Evolutionary conservation across 2,329 filamentous ascomycete genomes (phyloP), one percentile per base, ranked within the genome.

Genomic region (Aureobasidium sp.): DNA sequence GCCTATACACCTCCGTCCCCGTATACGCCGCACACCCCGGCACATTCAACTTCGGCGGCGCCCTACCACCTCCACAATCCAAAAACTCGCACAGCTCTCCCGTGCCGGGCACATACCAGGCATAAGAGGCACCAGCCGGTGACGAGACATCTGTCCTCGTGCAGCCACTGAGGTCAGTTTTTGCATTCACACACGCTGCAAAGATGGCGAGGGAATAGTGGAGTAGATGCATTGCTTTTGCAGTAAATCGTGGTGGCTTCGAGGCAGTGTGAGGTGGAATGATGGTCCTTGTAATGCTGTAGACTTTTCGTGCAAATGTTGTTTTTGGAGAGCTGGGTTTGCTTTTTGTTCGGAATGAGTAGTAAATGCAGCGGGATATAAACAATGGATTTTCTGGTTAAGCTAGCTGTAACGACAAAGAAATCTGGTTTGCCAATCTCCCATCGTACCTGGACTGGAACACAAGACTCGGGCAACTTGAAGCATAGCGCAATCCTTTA

Each of bases 41-140:
- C 23, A 84, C 80, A 27, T 78, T 80, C 17, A 80, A 83, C 75
- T 84, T 46, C 9, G 59, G 59, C 4, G 59, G 50, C 9, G 84
- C 85, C 47, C 81, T 78, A 60, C 84, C 85, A 64, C 85, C 85
- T 61, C 85, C 85, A 72, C 85, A 88, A 78, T 88, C 85, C 65
- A 84, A 77, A 63, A 82, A 68, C 11, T 76, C 75, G 78, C 85
- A 88, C 69, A 87, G 75, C 74, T 87, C 84, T 69, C 84, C 83
- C 19, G 80, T 83, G 65, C 74, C 83, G 1, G 84, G 84, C 57
- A 85, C 79, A 71, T 83, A 87, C 77, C 78, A 87, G 67, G 84
- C 71, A 49, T 79, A 62, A 60, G 76, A 79, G 45, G 77, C 76
- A 65, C 78, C 79, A 62, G 72, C 69, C 49, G 68, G 66, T 25